These are phyloP conservation scores for Fusarium heterosporum DNA, from an alignment of 2,329 filamentous ascomycete genomes.

Conservation along the genomic window DNA sequence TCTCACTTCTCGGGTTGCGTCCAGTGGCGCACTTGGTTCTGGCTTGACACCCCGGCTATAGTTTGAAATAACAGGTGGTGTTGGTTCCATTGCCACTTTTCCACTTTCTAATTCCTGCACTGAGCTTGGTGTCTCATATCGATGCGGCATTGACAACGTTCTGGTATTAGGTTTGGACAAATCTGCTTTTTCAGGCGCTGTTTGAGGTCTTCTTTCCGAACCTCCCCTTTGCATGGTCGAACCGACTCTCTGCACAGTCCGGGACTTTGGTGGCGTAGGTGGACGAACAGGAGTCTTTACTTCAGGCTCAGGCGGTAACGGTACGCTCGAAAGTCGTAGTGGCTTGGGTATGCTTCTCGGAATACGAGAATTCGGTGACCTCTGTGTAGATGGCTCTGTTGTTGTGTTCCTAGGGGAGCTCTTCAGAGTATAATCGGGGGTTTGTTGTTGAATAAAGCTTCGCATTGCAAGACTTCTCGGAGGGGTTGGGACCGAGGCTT, in stretches of 20 bases:
- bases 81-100: slow-evolving; percentile 18
- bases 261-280: slow-evolving; percentile 36
- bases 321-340: slow-evolving; percentile 20
- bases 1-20: background rate
- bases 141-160: slow-evolving; percentile 18
- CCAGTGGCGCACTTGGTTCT: slow-evolving; percentile 5
- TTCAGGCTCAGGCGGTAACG: slow-evolving; percentile 30
- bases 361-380: slow-evolving; percentile 22
- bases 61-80: slow-evolving; percentile 15
- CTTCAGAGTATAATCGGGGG: background rate
- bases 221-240: slow-evolving; percentile 3
- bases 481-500: background rate
- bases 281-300: slow-evolving; percentile 24
- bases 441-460: slow-evolving; percentile 6
- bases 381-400: slow-evolving; percentile 4
- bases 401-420: slow-evolving; percentile 1
- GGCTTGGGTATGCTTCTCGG: slow-evolving; percentile 12
- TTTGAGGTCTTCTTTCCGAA: slow-evolving; percentile 13
- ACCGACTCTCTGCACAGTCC: background rate
- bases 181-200: slow-evolving; percentile 17
- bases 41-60: slow-evolving; percentile 10
- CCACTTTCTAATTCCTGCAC: slow-evolving; percentile 12
- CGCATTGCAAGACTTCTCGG: slow-evolving; percentile 6
- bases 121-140: slow-evolving; percentile 14
- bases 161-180: background rate